These are phyloP conservation scores for Penicillium atrosanguineum DNA, from an alignment of 495 filamentous ascomycete species.

Conservation along the genomic window DNA sequence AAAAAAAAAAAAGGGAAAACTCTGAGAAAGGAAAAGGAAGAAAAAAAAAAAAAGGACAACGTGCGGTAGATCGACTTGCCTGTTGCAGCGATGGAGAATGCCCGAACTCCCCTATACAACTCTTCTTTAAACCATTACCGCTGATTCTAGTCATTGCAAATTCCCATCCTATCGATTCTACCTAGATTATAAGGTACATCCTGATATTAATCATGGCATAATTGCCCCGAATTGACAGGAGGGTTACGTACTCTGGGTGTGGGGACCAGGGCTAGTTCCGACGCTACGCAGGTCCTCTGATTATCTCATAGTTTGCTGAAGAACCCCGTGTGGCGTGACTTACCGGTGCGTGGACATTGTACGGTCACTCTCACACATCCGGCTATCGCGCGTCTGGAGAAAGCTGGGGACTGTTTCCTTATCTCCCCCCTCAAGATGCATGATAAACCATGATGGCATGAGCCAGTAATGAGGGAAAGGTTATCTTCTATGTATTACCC, in stretches of 20 bases:
- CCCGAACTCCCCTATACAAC: not conserved
- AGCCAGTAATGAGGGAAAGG: conserved; percentile 6
- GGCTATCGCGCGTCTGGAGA: conserved; percentile 28
- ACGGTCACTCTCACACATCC: not conserved
- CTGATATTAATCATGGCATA: not conserved
- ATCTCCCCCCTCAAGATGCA: conserved; percentile 2
- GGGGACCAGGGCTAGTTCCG: conserved; percentile 22
- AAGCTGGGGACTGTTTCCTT: conserved; percentile 6
- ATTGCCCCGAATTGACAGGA: not conserved
- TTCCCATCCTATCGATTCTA: not conserved
- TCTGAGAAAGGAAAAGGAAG: conserved; percentile 10
- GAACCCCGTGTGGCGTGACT: conserved; percentile 27
- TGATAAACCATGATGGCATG: conserved; percentile 17
- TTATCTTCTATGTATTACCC: not conserved
- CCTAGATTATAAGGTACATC: not conserved
- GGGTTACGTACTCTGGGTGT: conserved; percentile 22
- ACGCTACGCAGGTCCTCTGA: conserved; percentile 18
- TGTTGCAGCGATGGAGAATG: not conserved
- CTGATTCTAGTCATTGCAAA: not conserved
- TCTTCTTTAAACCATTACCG: not conserved
- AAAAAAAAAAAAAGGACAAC: conserved; percentile 19
- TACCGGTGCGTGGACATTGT: conserved; percentile 21
- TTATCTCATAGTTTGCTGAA: conserved; percentile 22
- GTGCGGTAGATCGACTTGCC: conserved; percentile 11
- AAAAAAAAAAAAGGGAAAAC: conserved; percentile 24